These are phyloP conservation scores for Flagelloscypha sp. DNA, from an alignment of 768 basidiomycete genomes.

Conservation along the genomic window DNA sequence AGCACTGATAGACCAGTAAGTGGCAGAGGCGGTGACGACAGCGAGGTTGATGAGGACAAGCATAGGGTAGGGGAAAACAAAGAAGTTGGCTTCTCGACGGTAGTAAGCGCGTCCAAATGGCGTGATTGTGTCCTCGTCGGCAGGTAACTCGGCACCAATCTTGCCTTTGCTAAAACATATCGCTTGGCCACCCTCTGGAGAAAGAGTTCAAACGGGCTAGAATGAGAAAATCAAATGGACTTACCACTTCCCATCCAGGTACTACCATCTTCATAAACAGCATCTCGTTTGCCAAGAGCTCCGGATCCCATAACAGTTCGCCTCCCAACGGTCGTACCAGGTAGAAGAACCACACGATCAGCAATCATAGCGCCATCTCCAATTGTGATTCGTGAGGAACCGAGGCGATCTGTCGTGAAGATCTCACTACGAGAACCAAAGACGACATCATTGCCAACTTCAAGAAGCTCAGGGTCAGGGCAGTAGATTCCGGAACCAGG, in stretches of 20 bases:
- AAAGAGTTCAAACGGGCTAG: not conserved
- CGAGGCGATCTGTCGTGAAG: slow-evolving; percentile 35
- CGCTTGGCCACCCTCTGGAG: slow-evolving; percentile 30
- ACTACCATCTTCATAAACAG: slow-evolving; percentile 32
- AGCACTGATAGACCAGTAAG: slow-evolving; percentile 21
- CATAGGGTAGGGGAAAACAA: slow-evolving; percentile 20
- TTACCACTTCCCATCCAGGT: slow-evolving; percentile 40
- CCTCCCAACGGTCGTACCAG: slow-evolving; percentile 29
- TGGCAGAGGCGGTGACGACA: slow-evolving; percentile 19
- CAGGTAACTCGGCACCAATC: slow-evolving; percentile 17
- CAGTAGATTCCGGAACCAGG: slow-evolving; percentile 38
- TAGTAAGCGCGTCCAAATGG: slow-evolving; percentile 24
- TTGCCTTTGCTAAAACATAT: slow-evolving; percentile 24
- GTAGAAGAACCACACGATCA: slow-evolving; percentile 40
- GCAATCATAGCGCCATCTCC: slow-evolving; percentile 42
- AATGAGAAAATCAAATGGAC: slow-evolving; percentile 5
- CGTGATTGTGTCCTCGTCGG: slow-evolving; percentile 19
- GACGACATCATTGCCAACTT: slow-evolving; percentile 41
- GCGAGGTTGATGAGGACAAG: slow-evolving; percentile 22
- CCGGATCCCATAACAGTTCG: slow-evolving; percentile 40
- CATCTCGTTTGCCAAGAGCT: slow-evolving; percentile 33
- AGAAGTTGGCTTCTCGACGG: slow-evolving; percentile 19
- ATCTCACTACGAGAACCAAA: slow-evolving; percentile 39
- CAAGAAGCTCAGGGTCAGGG: slow-evolving; percentile 38
- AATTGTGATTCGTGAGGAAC: slow-evolving; percentile 30